Evolutionary conservation across 1,284 basidiomycete species (phyloP).

Genomic region (Pulchroboletus neoregius): DNA sequence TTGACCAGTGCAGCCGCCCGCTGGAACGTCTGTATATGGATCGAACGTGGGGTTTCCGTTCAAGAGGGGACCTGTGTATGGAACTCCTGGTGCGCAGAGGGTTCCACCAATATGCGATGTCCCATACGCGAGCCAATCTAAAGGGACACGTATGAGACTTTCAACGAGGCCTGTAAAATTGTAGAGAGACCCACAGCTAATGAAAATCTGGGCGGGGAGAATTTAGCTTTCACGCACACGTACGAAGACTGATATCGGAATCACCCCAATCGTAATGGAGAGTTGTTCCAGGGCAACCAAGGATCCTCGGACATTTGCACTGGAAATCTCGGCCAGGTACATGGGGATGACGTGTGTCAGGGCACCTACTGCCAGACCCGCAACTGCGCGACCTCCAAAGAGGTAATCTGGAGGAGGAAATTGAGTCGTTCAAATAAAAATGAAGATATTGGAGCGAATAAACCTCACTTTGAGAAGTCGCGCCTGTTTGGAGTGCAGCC

Average conservation of each 20-base stretch:
- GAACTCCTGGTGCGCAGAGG: constrained; percentile 28
- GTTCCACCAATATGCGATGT: constrained; percentile 36
- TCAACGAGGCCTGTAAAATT: not conserved
- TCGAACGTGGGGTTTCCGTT: constrained; percentile 33
- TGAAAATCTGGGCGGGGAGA: constrained; percentile 22
- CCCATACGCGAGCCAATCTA: constrained; percentile 35
- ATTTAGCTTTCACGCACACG: not conserved
- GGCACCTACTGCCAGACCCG: constrained; percentile 32
- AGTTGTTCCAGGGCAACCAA: constrained; percentile 33
- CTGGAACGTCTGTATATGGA: constrained; percentile 30
- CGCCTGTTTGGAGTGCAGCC: constrained; percentile 34
- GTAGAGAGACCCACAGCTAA: constrained; percentile 28
- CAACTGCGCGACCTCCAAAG: constrained; percentile 33
- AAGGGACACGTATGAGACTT: not conserved
- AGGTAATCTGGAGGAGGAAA: constrained; percentile 21
- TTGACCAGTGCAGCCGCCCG: constrained; percentile 32
- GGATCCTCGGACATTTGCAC: constrained; percentile 35
- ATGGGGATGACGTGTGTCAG: constrained; percentile 36
- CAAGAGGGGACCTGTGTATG: constrained; percentile 34
- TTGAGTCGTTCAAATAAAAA: not conserved
- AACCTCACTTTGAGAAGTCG: constrained; percentile 24
- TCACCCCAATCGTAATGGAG: constrained; percentile 34
- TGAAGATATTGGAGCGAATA: not conserved
- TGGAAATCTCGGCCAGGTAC: constrained; percentile 36
- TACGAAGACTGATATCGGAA: not conserved